These are phyloP conservation scores for Suillus tomentosus DNA, from an alignment of 768 basidiomycete genomes.

Conservation along the genomic window DNA sequence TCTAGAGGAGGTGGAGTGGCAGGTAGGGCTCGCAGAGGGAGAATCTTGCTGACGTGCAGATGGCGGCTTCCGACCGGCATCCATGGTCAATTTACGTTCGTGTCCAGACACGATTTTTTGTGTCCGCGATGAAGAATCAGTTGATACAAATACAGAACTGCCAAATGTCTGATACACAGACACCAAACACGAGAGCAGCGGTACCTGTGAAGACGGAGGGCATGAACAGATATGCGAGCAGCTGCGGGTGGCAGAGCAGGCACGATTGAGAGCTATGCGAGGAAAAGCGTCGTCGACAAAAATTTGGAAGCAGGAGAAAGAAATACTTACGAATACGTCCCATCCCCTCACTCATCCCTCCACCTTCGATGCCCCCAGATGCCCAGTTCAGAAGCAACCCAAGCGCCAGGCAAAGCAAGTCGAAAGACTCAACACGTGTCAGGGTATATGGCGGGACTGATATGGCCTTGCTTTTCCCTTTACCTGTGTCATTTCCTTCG, in stretches of 20 bases:
- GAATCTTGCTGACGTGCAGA: background rate
- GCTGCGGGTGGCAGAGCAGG: slow-evolving; percentile 47
- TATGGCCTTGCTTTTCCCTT: slow-evolving; percentile 18
- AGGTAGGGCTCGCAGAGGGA: background rate
- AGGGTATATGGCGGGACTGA: slow-evolving; percentile 11
- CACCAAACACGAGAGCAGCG: slow-evolving; percentile 1
- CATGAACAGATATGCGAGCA: slow-evolving; percentile 63
- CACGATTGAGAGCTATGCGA: slow-evolving; percentile 49
- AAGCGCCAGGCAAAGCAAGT: slow-evolving; percentile 72
- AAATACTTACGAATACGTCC: slow-evolving; percentile 5
- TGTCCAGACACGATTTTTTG: background rate
- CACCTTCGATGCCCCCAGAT: slow-evolving; percentile 53
- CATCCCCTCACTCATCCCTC: slow-evolving; percentile 43
- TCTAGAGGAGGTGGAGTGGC: background rate
- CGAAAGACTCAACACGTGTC: slow-evolving; percentile 49
- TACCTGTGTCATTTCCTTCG: slow-evolving; percentile 19
- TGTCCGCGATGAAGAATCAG: background rate
- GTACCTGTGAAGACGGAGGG: slow-evolving; percentile 41
- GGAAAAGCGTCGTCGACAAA: background rate
- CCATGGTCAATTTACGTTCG: background rate
- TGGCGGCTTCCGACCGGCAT: background rate
- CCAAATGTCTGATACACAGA: background rate
- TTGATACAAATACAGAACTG: background rate
- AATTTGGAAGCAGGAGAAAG: slow-evolving; percentile 2
- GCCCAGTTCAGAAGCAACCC: slow-evolving; percentile 78